A percentile compares a stretch with the other conserved stretches of the same genome.
phyloP scores from a whole-genome alignment of 345 rosid species.

The Viola odorata region DNA sequence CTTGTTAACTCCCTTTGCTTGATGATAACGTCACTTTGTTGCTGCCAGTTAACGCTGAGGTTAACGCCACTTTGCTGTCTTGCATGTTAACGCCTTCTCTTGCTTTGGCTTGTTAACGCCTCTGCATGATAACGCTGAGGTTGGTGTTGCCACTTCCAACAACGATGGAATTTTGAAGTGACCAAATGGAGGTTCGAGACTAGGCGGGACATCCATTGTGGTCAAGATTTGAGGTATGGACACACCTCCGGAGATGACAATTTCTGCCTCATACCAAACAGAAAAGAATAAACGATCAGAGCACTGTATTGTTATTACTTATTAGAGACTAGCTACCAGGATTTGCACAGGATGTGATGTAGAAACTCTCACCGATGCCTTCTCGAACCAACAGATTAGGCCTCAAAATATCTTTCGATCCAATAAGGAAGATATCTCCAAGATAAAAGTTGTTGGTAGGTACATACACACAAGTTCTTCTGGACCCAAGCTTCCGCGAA shows the following conservation, averaged over 20 bases:
- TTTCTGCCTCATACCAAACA: constrained; percentile 35
- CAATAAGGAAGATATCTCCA: constrained; percentile 57
- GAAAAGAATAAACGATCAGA: not conserved
- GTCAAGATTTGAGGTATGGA: constrained; percentile 56
- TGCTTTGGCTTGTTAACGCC: too few relatives aligned
- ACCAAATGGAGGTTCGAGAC: constrained; percentile 16
- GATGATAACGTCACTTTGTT: too few relatives aligned
- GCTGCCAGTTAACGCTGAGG: too few relatives aligned
- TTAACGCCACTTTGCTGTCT: too few relatives aligned
- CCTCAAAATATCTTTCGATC: constrained; percentile 53
- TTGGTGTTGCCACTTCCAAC: too few relatives aligned
- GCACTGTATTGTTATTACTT: not conserved
- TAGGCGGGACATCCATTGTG: constrained; percentile 34
- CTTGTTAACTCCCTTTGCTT: too few relatives aligned
- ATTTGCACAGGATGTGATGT: not conserved
- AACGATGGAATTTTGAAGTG: constrained; percentile 36
- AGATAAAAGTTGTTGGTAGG: constrained; percentile 68
- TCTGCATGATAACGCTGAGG: too few relatives aligned
- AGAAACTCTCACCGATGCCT: constrained; percentile 45
- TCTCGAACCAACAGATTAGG: constrained; percentile 64
- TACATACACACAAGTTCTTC: constrained; percentile 66
- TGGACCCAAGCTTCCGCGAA: constrained; percentile 42
- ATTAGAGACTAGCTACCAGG: not conserved
- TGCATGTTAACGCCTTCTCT: too few relatives aligned
- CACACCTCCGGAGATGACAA: constrained; percentile 66